Percentiles rank a stretch among this genome's conserved stretches.
These are phyloP conservation scores for Dictyostelium intermedium DNA, from an alignment of 78 protist species.

Conservation along the genomic window DNA sequence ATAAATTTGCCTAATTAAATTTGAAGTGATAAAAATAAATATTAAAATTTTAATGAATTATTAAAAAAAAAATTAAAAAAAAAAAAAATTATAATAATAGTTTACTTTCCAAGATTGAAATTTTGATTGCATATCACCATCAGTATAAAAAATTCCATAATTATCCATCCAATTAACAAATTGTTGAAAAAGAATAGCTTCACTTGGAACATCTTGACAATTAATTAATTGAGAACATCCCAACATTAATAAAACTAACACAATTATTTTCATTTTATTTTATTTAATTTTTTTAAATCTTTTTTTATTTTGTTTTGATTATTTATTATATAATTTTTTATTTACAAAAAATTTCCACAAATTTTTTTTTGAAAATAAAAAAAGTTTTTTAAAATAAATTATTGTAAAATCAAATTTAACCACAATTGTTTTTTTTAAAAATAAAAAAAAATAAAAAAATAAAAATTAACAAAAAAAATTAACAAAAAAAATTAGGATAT, in stretches of 20 bases:
- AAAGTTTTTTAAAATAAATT: too few species aligned
- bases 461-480: too few species aligned
- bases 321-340: not conserved
- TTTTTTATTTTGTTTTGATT: not conserved
- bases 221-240: not conserved
- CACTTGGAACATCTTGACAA: constrained; percentile 13
- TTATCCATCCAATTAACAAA: constrained; percentile 44
- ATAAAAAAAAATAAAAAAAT: not conserved
- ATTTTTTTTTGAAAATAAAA: not conserved
- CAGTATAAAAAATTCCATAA: not conserved
- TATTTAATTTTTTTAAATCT: not conserved
- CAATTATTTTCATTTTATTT: not conserved
- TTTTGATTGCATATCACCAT: constrained; percentile 3
- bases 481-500: not conserved
- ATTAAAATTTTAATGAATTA: too few species aligned
- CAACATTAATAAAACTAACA: not conserved
- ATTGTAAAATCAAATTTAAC: too few species aligned
- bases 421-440: not conserved
- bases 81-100: not conserved
- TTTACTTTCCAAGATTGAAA: constrained; percentile 30
- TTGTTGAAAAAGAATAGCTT: not conserved
- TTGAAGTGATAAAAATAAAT: too few species aligned
- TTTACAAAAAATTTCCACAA: not conserved
- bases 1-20: not conserved
- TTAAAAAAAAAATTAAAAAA: not conserved